Evolutionary conservation across 2,329 filamentous ascomycete species (phyloP).

Genomic region (Coniosporium tulheliwenetii): DNA sequence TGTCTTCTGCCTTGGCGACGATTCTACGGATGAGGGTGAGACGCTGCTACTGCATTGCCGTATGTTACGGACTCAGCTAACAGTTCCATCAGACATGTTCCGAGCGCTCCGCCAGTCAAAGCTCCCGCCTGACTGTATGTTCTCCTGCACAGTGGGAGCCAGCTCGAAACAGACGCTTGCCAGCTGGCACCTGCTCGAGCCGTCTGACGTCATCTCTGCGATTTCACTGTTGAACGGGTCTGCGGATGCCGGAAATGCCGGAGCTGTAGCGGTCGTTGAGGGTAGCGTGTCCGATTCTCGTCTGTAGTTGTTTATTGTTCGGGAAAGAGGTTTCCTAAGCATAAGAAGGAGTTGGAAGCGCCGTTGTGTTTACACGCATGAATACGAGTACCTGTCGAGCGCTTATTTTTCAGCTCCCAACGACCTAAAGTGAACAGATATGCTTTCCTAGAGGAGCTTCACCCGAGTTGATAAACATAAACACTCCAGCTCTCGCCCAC

Average conservation of each 20-base stretch:
- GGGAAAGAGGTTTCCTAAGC: too few relatives aligned
- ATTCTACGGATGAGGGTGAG: conserved; percentile 91
- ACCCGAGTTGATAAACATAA: too few relatives aligned
- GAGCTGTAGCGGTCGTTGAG: conserved; percentile 23
- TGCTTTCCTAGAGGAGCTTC: too few relatives aligned
- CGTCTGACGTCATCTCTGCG: conserved; percentile 66
- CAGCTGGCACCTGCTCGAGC: conserved; percentile 78
- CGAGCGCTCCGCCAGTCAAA: conserved; percentile 50
- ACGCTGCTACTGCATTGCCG: background rate
- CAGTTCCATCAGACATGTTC: conserved; percentile 48
- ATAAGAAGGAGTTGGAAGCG: too few relatives aligned
- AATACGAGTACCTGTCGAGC: too few relatives aligned
- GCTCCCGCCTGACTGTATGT: conserved; percentile 52
- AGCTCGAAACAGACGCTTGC: conserved; percentile 86
- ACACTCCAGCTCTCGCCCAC: too few relatives aligned
- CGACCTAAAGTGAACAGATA: too few relatives aligned
- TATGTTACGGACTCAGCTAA: background rate
- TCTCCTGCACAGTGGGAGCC: conserved; percentile 81
- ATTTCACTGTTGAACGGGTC: conserved; percentile 38
- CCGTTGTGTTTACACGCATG: too few relatives aligned
- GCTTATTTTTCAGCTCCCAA: too few relatives aligned
- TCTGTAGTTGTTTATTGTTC: too few relatives aligned
- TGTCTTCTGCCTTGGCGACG: conserved; percentile 80
- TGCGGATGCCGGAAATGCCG: conserved; percentile 23
- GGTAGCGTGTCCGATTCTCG: conserved; percentile 17